Base-by-base conservation (phyloP, 2,329 filamentous ascomycete species). In the Atkinsonella texensis region DNA sequence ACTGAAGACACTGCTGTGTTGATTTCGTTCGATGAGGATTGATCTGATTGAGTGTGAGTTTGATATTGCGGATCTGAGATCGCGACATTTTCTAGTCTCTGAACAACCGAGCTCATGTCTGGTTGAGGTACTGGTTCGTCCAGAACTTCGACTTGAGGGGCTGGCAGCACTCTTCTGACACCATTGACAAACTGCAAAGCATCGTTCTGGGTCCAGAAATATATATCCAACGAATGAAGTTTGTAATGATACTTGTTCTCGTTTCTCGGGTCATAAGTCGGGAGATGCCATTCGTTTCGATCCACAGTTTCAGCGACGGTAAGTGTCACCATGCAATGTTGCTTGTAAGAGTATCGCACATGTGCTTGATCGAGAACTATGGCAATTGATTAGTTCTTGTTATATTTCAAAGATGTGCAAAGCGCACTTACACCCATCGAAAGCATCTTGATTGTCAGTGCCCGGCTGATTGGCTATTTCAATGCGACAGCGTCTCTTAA, bases 181-280 rank as follows among this genome's bases (percentile, higher is more conserved):
- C 80, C 81, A 59, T 84, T 84, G 54, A 89, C 69, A 57, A 90
- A 87, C 52, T 81, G 76, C 31, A 81, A 70, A 1, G 85, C 85
- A 66, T 90, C 86, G 52, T 81, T 74, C 54, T 81, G 79, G 0
- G 81, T 87, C 84, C 85, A 89, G 62, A 90, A 85, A 69, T 91
- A 91, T 13, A 90, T 70, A 61, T 90, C 86, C 52, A 90, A 64
- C 0, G 83, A 84, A 63, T 88, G 82, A 8, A 91, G 75, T 63
- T 81, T 82, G 69, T 89, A 89, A 72, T 89, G 80, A 65, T 89
- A 89, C 65, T 85, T 88, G 63, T 79, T 82, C 65, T 89, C 80
- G 65, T 88, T 87, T 48, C 74, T 75, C 2, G 80, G 80, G 64
- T 90, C 85, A 63, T 77, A 85, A 0, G 81, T 81, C 2, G 85